Percentiles rank a stretch among this genome's conserved stretches.
These are phyloP conservation scores for Pseudogymnoascus sp. DNA, from an alignment of 2,329 filamentous ascomycete genomes.

Conservation along the genomic window DNA sequence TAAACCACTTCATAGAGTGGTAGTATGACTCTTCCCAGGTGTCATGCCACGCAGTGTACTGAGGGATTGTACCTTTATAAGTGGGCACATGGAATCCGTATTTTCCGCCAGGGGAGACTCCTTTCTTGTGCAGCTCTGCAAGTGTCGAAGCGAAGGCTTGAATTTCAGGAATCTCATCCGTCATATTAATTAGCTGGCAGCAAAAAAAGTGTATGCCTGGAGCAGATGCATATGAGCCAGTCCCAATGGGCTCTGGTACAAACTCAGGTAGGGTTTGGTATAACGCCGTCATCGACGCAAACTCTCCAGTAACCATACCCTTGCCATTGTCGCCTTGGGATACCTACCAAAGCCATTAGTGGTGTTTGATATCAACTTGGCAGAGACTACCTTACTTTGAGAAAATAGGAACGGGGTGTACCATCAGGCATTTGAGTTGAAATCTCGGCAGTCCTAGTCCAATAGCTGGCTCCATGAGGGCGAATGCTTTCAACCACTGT, in stretches of 20 bases:
- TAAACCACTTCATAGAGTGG: neutral
- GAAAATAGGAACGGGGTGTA: constrained; percentile 8
- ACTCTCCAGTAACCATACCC: neutral
- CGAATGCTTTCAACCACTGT: neutral
- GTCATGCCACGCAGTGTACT: neutral
- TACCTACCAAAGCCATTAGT: neutral
- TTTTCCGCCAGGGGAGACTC: neutral
- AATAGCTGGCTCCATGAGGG: neutral
- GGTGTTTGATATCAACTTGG: neutral
- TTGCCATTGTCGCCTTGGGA: neutral
- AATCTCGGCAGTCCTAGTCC: neutral
- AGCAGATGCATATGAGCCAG: neutral
- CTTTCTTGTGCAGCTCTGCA: neutral
- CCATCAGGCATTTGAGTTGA: neutral
- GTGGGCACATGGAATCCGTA: neutral
- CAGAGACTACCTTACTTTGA: neutral
- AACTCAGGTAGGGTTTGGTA: neutral
- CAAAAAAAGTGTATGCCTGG: neutral
- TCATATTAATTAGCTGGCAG: neutral
- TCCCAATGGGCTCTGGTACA: neutral
- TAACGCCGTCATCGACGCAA: neutral
- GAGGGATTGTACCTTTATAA: neutral
- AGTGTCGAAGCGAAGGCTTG: neutral
- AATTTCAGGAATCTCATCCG: neutral
- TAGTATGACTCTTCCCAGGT: neutral